Evolutionary conservation across 2,329 filamentous ascomycete genomes (phyloP), one percentile per base, ranked within the genome.

Genomic region (Cordyceps pruinosa): DNA sequence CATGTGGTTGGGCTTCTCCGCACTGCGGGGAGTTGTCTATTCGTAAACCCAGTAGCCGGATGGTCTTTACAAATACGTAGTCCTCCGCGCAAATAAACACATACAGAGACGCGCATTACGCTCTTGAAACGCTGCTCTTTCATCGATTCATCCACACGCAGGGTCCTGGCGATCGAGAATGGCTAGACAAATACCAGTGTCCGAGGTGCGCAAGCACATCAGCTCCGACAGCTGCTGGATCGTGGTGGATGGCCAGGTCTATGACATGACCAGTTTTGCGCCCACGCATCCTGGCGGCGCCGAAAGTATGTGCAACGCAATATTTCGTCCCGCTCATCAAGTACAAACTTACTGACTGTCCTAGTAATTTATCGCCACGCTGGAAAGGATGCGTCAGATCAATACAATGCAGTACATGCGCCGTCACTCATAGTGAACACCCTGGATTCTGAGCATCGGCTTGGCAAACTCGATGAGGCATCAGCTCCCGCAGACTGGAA

Each of bases 221-320:
- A 72, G 67, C 0, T 68, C 72, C 0, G 69, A 75, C 15, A 76
- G 83, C 63, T 74, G 80, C 63, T 89, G 86, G 86, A 78, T 88
- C 59, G 83, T 87, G 23, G 78, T 89, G n/a, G 79, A 88, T 64
- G 78, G 79, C 37, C 75, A 79, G 57, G 84, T 88, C 41, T 88
- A 85, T 73, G 83, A 89, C 67, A 71, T 66, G 23, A 65, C 65
- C 0, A 52, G 59, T 12, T 66, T 66, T 32, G 64, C 64, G 1
- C 59, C 61, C 1, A 42, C 60, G 1, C 65, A 66, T 17, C 65
- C 65, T 1, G 64, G 64, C 17, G 64, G 65, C 4, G 39, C 51
- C 8, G 59, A 65, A 13, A 58, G 60, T 62, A 42, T 28, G 56
- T 48, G 1, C 21, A 17, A 19, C n/a, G n/a, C n/a, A 41, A 7